phyloP scores from a whole-genome alignment of 2,329 filamentous ascomycete genomes.

The Xylaria multiplex region DNA sequence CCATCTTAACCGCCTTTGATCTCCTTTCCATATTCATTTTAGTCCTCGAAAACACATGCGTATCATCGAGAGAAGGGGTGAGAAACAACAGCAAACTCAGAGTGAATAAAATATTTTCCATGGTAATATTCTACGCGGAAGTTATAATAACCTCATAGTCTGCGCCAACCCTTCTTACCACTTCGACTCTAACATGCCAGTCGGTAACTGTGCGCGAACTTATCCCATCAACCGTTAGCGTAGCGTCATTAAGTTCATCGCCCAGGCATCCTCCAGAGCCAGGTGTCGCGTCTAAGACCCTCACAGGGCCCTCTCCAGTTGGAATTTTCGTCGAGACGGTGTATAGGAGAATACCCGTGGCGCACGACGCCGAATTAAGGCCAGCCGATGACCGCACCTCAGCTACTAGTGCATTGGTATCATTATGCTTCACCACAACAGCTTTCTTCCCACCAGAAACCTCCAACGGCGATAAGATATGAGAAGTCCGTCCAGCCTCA shows the following conservation, averaged over 20 bases:
- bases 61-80: no score
- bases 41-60: no score
- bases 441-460: constrained; percentile 41
- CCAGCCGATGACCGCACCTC: constrained; percentile 46
- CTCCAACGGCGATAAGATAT: constrained; percentile 44
- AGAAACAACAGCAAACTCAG: no score
- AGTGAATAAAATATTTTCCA: no score
- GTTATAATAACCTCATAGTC: constrained; percentile 39
- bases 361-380: constrained; percentile 46
- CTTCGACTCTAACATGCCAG: constrained; percentile 43
- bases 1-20: no score
- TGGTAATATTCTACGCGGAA: not conserved
- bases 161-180: constrained; percentile 37
- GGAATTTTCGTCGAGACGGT: constrained; percentile 46
- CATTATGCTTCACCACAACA: constrained; percentile 45
- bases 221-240: constrained; percentile 41
- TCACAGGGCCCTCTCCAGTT: constrained; percentile 48
- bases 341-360: constrained; percentile 51
- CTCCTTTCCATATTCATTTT: no score
- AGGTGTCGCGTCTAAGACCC: constrained; percentile 50
- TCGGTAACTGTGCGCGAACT: constrained; percentile 38
- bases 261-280: constrained; percentile 45
- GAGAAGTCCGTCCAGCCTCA: constrained; percentile 41
- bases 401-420: constrained; percentile 46
- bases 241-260: constrained; percentile 49